These are phyloP conservation scores for Daldinia concentrica DNA, from an alignment of 495 filamentous ascomycete genomes.

Conservation along the genomic window DNA sequence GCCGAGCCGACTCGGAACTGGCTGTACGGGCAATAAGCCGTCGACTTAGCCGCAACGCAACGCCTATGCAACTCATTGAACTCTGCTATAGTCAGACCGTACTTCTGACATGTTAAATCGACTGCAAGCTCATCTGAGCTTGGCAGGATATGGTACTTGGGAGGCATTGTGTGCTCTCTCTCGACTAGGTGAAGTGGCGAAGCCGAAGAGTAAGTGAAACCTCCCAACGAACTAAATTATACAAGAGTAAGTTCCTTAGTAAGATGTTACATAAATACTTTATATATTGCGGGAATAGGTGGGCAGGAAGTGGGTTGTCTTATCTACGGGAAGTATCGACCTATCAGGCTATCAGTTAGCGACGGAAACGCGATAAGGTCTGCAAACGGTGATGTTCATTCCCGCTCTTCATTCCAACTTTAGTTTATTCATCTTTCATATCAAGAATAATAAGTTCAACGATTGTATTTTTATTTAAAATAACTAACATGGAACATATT, in stretches of 20 bases:
- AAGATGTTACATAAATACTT: conserved; percentile 32
- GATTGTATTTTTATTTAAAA: no score
- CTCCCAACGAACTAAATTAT: neutral
- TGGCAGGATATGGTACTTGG: conserved; percentile 36
- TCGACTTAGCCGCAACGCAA: conserved; percentile 71
- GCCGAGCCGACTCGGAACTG: conserved; percentile 90
- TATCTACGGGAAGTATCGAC: conserved; percentile 21
- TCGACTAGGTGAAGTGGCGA: conserved; percentile 6
- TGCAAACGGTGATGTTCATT: neutral
- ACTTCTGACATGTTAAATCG: conserved; percentile 47
- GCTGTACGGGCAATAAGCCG: conserved; percentile 94
- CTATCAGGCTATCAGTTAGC: conserved; percentile 15
- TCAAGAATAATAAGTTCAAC: no score
- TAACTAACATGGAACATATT: neutral
- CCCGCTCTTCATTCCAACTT: neutral
- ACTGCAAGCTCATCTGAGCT: conserved; percentile 39
- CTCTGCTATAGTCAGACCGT: conserved; percentile 66
- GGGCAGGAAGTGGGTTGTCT: neutral
- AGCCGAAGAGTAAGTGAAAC: neutral
- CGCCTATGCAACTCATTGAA: conserved; percentile 67
- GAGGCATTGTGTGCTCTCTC: conserved; percentile 22
- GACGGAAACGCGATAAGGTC: neutral
- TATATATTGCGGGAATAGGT: conserved; percentile 16
- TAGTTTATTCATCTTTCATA: neutral
- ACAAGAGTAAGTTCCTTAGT: conserved; percentile 10